A percentile compares a stretch with the other conserved stretches of the same genome.
Conservation (phyloP, 352 stramenopile species). For the Pythium aquatile region DNA sequence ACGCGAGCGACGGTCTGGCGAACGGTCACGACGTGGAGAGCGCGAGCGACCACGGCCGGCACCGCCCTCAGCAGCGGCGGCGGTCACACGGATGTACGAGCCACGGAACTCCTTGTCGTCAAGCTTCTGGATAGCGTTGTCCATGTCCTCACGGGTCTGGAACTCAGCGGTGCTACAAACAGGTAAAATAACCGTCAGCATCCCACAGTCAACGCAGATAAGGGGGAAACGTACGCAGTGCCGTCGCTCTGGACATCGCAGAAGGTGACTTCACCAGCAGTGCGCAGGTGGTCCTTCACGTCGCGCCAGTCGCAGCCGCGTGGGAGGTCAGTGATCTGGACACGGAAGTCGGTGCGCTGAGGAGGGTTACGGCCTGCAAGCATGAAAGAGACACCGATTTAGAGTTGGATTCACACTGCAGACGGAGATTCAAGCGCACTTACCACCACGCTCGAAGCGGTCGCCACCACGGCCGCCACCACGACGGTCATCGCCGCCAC, state of each 20-base stretch:
- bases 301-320: conserved; percentile 83
- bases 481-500: conserved; percentile 34
- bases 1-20: conserved; percentile 59
- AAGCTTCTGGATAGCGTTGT: conserved; percentile 82
- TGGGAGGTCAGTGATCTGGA: conserved; percentile 76
- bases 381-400: neutral
- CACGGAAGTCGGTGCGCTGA: conserved; percentile 72
- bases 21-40: conserved; percentile 55
- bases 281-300: conserved; percentile 86
- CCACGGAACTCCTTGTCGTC: conserved; percentile 88
- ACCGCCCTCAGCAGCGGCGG: conserved; percentile 20
- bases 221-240: conserved; percentile 58
- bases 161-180: conserved; percentile 70
- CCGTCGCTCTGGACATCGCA: conserved; percentile 82
- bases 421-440: conserved; percentile 12
- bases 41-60: conserved; percentile 50
- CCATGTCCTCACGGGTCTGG: conserved; percentile 77
- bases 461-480: conserved; percentile 35
- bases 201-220: too few relatives aligned
- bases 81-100: conserved; percentile 74
- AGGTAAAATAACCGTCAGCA: too few relatives aligned
- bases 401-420: neutral
- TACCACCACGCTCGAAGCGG: conserved; percentile 61
- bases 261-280: conserved; percentile 82
- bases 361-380: conserved; percentile 58